Evolutionary conservation across 2,329 filamentous ascomycete species (phyloP), one percentile per base, ranked within the genome.

Genomic region (Aspergillus jensenii): DNA sequence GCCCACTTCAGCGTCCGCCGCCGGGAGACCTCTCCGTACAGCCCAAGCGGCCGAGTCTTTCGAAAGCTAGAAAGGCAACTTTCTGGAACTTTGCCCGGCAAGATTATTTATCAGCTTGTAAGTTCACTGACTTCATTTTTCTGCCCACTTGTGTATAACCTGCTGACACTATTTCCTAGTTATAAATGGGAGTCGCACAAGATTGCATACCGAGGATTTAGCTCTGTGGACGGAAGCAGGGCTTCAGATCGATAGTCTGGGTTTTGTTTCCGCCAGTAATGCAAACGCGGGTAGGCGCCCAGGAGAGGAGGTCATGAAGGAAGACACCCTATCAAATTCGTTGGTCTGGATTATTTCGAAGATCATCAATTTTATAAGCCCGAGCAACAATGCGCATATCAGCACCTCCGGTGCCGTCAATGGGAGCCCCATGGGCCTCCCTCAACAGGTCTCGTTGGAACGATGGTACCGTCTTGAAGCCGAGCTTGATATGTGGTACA

Each of bases 81-180:
- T 88, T 88, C 67, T 88, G 86, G 86, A 87, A 87, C 62, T 85
- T 88, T 68, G 86, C 85, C 15, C 77, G 85, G 23, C 86, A 88
- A 64, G 86, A 88, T 62, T 86, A 87, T 74, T 74, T 88, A 31
- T 82, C 84, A 65, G 85, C 86, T 52, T 87, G 83, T 74, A 82
- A 74, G 75, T 71, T 19, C n/a, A 37, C 23, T 37, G 31, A 6
- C 9, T 21, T 37, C 3, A 7, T 12, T 33, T 25, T 17, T 14
- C 15, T 31, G 9, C 21, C 31, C 17, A 21, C 31, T 17, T 37
- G 17, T 55, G 27, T 35, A n/a, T 31, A 33, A 23, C 25, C 31
- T 33, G 47, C 46, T 44, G 44, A n/a, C 45, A 11, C 11, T 33
- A 31, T 31, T 5, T 49, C 39, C 17, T 47, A 77, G 75, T 76